Percentiles rank a stretch among this genome's conserved stretches.
These are phyloP conservation scores for Iris pallida DNA, from an alignment of 116 monocot species.

Conservation along the genomic window DNA sequence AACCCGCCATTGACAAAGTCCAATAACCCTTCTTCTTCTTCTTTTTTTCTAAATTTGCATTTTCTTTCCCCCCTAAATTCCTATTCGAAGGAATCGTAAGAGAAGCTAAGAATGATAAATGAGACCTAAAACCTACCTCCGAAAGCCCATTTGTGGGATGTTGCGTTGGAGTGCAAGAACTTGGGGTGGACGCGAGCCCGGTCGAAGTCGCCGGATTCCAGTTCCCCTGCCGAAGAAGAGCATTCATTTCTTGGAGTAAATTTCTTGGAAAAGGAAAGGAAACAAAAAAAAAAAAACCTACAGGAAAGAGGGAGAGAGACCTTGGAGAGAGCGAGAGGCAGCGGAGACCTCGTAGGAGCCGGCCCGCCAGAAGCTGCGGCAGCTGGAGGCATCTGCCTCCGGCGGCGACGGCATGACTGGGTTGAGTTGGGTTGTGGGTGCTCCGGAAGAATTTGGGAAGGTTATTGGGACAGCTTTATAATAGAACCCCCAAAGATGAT, in stretches of 20 bases:
- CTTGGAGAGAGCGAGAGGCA: slow-evolving; percentile 3
- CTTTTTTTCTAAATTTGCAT: too few relatives aligned
- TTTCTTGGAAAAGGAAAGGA: background rate
- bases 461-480: too few relatives aligned
- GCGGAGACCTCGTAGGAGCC: slow-evolving; percentile 37
- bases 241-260: background rate
- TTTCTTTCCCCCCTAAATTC: too few relatives aligned
- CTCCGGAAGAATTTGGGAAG: too few relatives aligned
- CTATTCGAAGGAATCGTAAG: too few relatives aligned
- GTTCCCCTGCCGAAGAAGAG: slow-evolving; percentile 13
- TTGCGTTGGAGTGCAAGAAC: slow-evolving; percentile 91
- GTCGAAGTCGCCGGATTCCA: slow-evolving; percentile 52
- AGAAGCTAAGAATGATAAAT: too few relatives aligned
- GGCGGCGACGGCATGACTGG: too few relatives aligned
- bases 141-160: slow-evolving; percentile 91
- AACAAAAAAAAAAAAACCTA: background rate
- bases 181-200: slow-evolving; percentile 86
- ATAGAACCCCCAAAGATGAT: too few relatives aligned
- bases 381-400: slow-evolving; percentile 21
- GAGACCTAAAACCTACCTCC: slow-evolving; percentile 26
- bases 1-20: too few relatives aligned
- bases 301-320: background rate
- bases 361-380: slow-evolving; percentile 76
- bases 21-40: too few relatives aligned
- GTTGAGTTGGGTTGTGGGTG: too few relatives aligned